phyloP scores from a whole-genome alignment of 371 early-diverging fungal genomes.

The Saksenaea vasiformis region DNA sequence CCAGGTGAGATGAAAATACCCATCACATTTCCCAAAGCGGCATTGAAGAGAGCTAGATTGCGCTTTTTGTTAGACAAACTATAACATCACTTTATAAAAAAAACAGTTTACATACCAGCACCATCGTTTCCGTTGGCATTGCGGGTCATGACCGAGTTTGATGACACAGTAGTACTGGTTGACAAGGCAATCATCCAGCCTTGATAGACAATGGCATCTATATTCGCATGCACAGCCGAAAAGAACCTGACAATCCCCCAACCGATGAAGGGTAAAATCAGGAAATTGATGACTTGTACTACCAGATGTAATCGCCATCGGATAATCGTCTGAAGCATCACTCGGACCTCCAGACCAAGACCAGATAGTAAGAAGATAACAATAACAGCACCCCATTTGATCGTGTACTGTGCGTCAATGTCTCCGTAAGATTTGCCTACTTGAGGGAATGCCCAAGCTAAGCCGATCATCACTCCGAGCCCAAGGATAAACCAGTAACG shows the following conservation, averaged over 20 bases:
- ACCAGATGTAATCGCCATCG: conserved; percentile 65
- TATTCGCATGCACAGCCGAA: conserved; percentile 37
- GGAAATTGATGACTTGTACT: conserved; percentile 63
- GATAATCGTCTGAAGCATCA: conserved; percentile 56
- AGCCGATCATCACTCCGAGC: conserved; percentile 60
- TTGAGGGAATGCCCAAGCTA: conserved; percentile 67
- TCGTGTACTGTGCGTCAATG: conserved; percentile 64
- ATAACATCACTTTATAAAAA: too few relatives aligned
- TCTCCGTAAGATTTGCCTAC: conserved; percentile 65
- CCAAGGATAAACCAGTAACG: conserved; percentile 65
- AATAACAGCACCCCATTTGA: conserved; percentile 71
- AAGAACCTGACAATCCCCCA: conserved; percentile 59
- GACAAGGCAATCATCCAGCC: conserved; percentile 72
- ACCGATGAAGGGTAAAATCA: conserved; percentile 63
- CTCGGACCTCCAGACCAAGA: conserved; percentile 64
- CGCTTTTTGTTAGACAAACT: background rate
- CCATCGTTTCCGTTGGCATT: conserved; percentile 73
- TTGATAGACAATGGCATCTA: conserved; percentile 58
- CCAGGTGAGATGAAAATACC: conserved; percentile 71
- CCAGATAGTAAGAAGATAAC: conserved; percentile 77
- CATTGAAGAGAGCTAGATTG: conserved; percentile 61
- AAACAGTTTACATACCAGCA: conserved; percentile 25
- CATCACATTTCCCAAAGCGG: conserved; percentile 70
- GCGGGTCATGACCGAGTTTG: conserved; percentile 78
- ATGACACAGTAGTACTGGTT: conserved; percentile 77